Evolutionary conservation across 176 grass and related monocot genomes (phyloP).

Genomic region (Oryza nivara): DNA sequence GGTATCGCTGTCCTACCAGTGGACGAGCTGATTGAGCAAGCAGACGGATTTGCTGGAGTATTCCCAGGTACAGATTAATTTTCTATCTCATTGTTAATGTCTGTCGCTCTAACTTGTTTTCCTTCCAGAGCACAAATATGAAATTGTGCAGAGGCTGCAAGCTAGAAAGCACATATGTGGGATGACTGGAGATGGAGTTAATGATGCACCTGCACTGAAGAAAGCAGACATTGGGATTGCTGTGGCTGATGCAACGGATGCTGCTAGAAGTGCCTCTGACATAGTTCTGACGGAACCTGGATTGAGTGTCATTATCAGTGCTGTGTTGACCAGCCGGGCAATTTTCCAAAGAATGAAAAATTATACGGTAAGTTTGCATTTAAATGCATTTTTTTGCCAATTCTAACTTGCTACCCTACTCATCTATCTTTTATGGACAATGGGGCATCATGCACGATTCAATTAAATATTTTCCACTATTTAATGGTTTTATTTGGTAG

Average conservation of each 20-base stretch:
- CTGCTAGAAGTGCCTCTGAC: constrained; percentile 62
- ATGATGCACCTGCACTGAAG: constrained; percentile 67
- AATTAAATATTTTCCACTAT: constrained; percentile 2
- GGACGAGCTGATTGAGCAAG: constrained; percentile 62
- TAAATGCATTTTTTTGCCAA: not conserved
- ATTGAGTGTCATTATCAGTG: constrained; percentile 71
- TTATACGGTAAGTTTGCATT: constrained; percentile 51
- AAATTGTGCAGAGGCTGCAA: constrained; percentile 65
- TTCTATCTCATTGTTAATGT: constrained; percentile 10
- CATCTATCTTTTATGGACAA: constrained; percentile 9
- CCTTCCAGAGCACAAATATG: constrained; percentile 64
- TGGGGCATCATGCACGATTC: not conserved
- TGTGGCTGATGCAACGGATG: constrained; percentile 68
- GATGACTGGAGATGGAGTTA: constrained; percentile 72
- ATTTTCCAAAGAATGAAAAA: constrained; percentile 76
- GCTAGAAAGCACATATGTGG: constrained; percentile 70
- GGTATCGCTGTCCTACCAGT: constrained; percentile 55
- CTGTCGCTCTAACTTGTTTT: constrained; percentile 39
- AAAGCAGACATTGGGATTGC: constrained; percentile 66
- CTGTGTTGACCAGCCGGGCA: constrained; percentile 60
- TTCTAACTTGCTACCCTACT: constrained; percentile 9
- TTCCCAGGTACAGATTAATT: constrained; percentile 52
- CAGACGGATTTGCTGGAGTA: constrained; percentile 67
- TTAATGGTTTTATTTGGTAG: not conserved
- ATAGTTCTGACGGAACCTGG: constrained; percentile 71